These are phyloP conservation scores for Aureoboletus auriporus DNA, from an alignment of 768 basidiomycete genomes.

Conservation along the genomic window DNA sequence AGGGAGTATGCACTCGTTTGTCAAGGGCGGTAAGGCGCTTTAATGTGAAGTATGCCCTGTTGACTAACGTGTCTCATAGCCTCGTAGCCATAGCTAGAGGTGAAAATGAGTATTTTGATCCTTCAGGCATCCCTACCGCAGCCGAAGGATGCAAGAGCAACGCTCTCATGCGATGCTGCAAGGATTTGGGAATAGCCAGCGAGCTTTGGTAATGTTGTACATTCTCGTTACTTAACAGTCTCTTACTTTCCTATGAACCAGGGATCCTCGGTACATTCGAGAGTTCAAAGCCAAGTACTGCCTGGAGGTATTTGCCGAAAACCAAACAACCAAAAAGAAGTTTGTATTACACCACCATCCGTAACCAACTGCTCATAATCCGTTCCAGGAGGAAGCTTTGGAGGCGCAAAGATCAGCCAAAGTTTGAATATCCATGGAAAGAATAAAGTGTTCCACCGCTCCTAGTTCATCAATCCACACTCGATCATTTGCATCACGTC, in stretches of 20 bases:
- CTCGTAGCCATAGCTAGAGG: slow-evolving; percentile 89
- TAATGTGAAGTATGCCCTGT: background rate
- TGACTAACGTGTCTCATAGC: slow-evolving; percentile 35
- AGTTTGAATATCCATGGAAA: slow-evolving; percentile 86
- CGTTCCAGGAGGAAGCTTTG: slow-evolving; percentile 78
- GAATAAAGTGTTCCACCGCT: slow-evolving; percentile 39
- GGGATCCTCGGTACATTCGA: slow-evolving; percentile 95
- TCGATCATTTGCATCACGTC: no score
- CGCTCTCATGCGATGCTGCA: slow-evolving; percentile 95
- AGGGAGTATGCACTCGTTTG: slow-evolving; percentile 94
- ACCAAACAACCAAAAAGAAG: slow-evolving; percentile 87
- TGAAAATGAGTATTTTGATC: slow-evolving; percentile 96
- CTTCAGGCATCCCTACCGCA: slow-evolving; percentile 85
- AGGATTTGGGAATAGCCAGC: slow-evolving; percentile 93
- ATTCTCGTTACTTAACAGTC: background rate
- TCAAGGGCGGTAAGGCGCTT: slow-evolving; percentile 66
- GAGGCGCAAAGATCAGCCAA: slow-evolving; percentile 82
- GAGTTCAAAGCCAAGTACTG: slow-evolving; percentile 86
- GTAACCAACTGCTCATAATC: slow-evolving; percentile 3
- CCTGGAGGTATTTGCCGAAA: slow-evolving; percentile 82
- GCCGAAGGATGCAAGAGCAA: slow-evolving; percentile 96
- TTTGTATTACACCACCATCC: slow-evolving; percentile 36
- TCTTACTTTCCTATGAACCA: slow-evolving; percentile 24
- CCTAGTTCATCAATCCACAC: no score
- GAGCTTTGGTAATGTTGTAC: slow-evolving; percentile 74